Evolutionary conservation across 2,329 filamentous ascomycete species (phyloP).

Genomic region (Cercospora zeae-maydis): DNA sequence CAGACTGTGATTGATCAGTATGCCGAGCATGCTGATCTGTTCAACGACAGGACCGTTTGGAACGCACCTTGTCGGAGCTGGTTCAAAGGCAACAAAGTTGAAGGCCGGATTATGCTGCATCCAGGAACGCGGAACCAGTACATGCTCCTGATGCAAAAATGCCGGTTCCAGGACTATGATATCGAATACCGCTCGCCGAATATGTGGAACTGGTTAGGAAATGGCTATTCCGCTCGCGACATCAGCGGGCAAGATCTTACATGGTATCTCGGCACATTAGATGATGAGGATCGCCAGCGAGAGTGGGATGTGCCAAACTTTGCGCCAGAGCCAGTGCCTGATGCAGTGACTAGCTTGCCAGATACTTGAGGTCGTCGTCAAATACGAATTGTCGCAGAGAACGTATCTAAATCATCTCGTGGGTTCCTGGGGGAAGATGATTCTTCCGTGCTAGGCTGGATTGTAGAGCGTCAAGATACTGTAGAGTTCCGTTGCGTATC

Average conservation of each 20-base stretch:
- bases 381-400: neutral
- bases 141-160: slow-evolving; percentile 29
- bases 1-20: slow-evolving; percentile 28
- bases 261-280: slow-evolving; percentile 5
- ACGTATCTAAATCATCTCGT: too few species aligned
- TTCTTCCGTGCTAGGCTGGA: too few species aligned
- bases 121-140: slow-evolving; percentile 29
- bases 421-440: too few species aligned
- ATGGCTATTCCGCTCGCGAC: slow-evolving; percentile 34
- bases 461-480: too few species aligned
- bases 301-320: neutral
- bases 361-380: neutral
- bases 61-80: slow-evolving; percentile 6
- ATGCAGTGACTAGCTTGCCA: neutral
- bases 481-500: too few species aligned
- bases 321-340: neutral
- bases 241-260: slow-evolving; percentile 2
- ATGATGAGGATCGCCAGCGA: neutral
- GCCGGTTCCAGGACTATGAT: slow-evolving; percentile 49
- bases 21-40: slow-evolving; percentile 39
- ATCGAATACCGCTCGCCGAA: slow-evolving; percentile 45
- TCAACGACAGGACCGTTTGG: slow-evolving; percentile 39
- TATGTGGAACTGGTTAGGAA: slow-evolving; percentile 47
- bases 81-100: slow-evolving; percentile 28
- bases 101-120: slow-evolving; percentile 24